Base-by-base conservation (phyloP, 257 asterid species). In the Solanum pennellii region DNA sequence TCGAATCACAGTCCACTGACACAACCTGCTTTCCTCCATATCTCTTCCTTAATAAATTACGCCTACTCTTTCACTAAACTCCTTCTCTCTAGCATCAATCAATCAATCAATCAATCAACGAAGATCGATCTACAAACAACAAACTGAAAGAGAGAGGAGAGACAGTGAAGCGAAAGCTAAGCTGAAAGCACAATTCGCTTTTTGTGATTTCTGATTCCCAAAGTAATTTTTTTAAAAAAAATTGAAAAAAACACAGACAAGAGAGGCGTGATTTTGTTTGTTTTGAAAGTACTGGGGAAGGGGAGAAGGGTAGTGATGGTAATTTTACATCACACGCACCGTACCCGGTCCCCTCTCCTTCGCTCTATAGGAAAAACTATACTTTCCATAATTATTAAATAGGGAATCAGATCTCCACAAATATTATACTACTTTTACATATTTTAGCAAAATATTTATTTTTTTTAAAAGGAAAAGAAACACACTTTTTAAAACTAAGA, bases 1-100 rank as follows among this genome's bases (percentile, higher is more conserved):
- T 90, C 90, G 88, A 87, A 91, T 87, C 69, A 77, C 83, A 49
- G 59, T 86, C 93, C 92, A 91, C 71, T 88, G 89, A 84, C 84
- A 87, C 86, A 88, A 83, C 88, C 90, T 62, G 44, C n/a, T 86
- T 44, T 88, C 92, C 85, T 89, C 93, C 93, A 91, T 89, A 49
- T 66, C 74, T 68, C 71, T 65, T 25, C 74, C 33, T 83, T 27
- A 31, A 31, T 18, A 52, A 52, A 52, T 37, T 44, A 45, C 62
- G 37, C 35, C 14, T 27, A 23, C 66, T 85, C 87, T 41, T 42
- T 76, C 37, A 44, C 83, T 44, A 75, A 75, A 75, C 59, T 75
- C 71, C 82, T 37, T 45, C 56, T 29, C 56, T 75, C 39, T 75
- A 29, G 75, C 75, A 39, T 39, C 29, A 66, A 66, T 66, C 73